Evolutionary conservation across 164 flowering plant genomes (phyloP), one percentile per base, ranked within the genome.

Genomic region (Stephania yunnanensis): DNA sequence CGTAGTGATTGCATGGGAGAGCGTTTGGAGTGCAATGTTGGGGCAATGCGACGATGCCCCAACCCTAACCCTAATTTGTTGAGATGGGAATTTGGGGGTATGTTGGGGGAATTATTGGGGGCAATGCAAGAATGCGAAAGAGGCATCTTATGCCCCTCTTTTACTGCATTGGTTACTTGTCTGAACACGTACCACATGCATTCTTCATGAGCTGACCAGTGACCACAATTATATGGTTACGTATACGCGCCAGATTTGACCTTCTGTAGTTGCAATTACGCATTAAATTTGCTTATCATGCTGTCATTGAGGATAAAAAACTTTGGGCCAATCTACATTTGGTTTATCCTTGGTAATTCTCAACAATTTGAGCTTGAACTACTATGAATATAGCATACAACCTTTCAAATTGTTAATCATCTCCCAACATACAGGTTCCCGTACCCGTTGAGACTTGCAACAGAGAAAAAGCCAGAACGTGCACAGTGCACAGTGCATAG

Each of bases 41-140:
- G 55, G 22, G n/a, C 66, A 61, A 61, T 61, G 66, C 66, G n/a
- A 61, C 25, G 66, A 61, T 61, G 66, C 66, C 66, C 66, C 20
- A 61, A 61, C 66, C 66, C 66, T 61, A 61, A 61, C 25, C 66
- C 66, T 61, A 61, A n/a, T n/a, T 15, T 61, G 66, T 0, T 10
- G 7, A 25, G 0, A 22, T 19, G 66, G 20, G 29, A 61, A 61
- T 4, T 61, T 61, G 66, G 66, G 66, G 29, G 20, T 61, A 61
- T 61, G 29, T n/a, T 61, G 66, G 66, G 29, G 20, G 66, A 19
- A 61, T 61, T 61, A 10, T 20, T 61, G 10, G 66, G 22, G 66
- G 66, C 66, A 61, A 61, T 61, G 66, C 66, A n/a, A 4, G 66
- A 61, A 19, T 17, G 20, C 25, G n/a, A 25, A 61, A 61, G 25